These are phyloP conservation scores for Stephanodiscus minutulus DNA, from an alignment of 108 stramenopile genomes.

Conservation along the genomic window DNA sequence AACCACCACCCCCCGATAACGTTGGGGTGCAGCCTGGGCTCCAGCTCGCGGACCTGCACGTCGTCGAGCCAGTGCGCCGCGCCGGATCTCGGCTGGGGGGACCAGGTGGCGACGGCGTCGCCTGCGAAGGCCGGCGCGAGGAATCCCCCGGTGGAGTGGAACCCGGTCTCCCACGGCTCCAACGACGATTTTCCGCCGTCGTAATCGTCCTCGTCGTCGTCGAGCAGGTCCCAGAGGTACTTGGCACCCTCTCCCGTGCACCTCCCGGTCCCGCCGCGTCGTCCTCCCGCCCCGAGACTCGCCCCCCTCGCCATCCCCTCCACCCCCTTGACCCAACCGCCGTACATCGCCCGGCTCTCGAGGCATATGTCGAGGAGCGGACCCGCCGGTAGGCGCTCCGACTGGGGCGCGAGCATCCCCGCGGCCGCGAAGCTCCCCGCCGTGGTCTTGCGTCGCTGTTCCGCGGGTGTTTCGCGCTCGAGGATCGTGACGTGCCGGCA, in stretches of 20 bases:
- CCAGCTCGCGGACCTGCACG: conserved; percentile 80
- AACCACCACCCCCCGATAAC: conserved; percentile 97
- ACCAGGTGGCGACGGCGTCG: conserved; percentile 86
- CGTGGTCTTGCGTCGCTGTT: conserved; percentile 26
- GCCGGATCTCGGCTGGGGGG: conserved; percentile 67
- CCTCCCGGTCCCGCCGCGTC: not conserved
- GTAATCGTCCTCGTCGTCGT: conserved; percentile 12
- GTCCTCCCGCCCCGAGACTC: conserved; percentile 12
- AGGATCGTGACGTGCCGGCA: conserved; percentile 73
- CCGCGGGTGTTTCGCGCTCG: conserved; percentile 51
- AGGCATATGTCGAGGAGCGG: conserved; percentile 85
- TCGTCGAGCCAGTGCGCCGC: conserved; percentile 83
- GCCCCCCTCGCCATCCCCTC: conserved; percentile 69
- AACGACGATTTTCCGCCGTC: conserved; percentile 8
- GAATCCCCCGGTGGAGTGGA: conserved; percentile 87
- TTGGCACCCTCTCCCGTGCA: conserved; percentile 48
- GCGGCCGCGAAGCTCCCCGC: conserved; percentile 76
- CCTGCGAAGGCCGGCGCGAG: conserved; percentile 92
- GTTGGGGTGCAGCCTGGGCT: conserved; percentile 75
- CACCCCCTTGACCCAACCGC: conserved; percentile 66
- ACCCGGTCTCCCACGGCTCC: conserved; percentile 76
- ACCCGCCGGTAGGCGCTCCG: conserved; percentile 86
- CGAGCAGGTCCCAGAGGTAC: conserved; percentile 50
- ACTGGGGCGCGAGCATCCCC: conserved; percentile 88
- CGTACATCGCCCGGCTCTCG: conserved; percentile 69